Percentiles rank a stretch among this genome's conserved stretches.
phyloP scores from a whole-genome alignment of 2,329 filamentous ascomycete species.

The Penicillium sclerotiorum region DNA sequence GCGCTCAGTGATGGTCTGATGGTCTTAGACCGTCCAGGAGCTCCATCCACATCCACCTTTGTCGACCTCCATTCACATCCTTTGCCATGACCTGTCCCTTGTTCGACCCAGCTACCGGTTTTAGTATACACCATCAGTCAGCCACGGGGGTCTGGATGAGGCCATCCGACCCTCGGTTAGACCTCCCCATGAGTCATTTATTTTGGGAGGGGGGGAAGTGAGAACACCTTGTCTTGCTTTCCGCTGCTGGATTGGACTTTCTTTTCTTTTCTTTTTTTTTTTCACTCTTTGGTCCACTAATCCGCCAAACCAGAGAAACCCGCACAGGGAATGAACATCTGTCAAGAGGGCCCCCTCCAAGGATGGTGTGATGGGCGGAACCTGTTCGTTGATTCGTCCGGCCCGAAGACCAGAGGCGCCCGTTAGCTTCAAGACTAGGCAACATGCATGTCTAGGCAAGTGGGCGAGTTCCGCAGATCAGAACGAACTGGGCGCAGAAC shows the following conservation, averaged over 20 bases:
- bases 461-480: conserved; percentile 17
- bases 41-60: neutral
- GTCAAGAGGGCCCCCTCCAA: neutral
- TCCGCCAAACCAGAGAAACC: neutral
- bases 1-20: conserved; percentile 3
- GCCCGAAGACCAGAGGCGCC: conserved; percentile 7
- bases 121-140: conserved; percentile 2
- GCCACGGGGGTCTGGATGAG: conserved; percentile 2
- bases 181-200: conserved; percentile 4
- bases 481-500: conserved; percentile 3
- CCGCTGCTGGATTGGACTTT: too few species aligned
- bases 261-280: neutral
- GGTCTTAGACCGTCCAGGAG: conserved; percentile 2
- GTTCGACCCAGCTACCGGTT: neutral
- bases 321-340: neutral
- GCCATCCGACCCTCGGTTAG: neutral
- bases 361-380: conserved; percentile 18
- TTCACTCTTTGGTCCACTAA: too few species aligned
- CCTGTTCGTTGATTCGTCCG: conserved; percentile 15
- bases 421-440: conserved; percentile 6
- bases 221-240: too few species aligned
- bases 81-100: neutral
- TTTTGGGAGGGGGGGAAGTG: too few species aligned
- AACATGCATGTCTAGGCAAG: conserved; percentile 5
- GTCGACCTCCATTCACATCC: neutral